Evolutionary conservation across 2,329 filamentous ascomycete species (phyloP).

Genomic region (Orbilia oligospora): DNA sequence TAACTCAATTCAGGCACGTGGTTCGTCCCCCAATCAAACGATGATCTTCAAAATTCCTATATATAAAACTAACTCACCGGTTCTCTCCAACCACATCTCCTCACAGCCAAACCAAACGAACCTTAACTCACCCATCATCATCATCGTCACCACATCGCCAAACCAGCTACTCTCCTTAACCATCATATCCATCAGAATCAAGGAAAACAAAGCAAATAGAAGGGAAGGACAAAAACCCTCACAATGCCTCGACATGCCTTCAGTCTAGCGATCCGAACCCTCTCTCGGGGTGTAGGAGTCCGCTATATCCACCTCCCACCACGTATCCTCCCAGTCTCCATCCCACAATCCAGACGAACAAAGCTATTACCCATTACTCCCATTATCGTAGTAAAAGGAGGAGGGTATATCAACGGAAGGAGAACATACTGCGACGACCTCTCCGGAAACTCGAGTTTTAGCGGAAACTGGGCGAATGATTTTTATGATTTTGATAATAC

Average conservation of each 20-base stretch:
- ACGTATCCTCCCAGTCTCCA: slow-evolving; percentile 15
- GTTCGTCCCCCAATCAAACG: background rate
- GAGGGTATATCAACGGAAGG: background rate
- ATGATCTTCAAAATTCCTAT: background rate
- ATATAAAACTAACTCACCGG: background rate
- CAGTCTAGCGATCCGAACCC: background rate
- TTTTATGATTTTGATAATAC: background rate
- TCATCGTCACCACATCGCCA: background rate
- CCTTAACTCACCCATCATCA: background rate
- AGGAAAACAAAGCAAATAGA: too few relatives aligned
- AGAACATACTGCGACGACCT: slow-evolving; percentile 18
- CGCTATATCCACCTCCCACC: slow-evolving; percentile 45
- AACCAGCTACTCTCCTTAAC: background rate
- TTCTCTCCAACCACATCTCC: background rate
- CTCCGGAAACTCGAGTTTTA: slow-evolving; percentile 20
- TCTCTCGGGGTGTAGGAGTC: slow-evolving; percentile 15
- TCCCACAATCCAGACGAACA: background rate
- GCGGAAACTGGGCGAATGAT: slow-evolving; percentile 7
- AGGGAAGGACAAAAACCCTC: background rate
- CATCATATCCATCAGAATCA: background rate
- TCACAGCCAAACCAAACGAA: background rate
- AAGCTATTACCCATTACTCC: slow-evolving; percentile 9
- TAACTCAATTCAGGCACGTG: background rate
- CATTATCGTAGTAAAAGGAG: background rate
- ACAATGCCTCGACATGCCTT: slow-evolving; percentile 28